Evolutionary conservation across 2,329 filamentous ascomycete genomes (phyloP).

Genomic region (Botrytis pseudocinerea): DNA sequence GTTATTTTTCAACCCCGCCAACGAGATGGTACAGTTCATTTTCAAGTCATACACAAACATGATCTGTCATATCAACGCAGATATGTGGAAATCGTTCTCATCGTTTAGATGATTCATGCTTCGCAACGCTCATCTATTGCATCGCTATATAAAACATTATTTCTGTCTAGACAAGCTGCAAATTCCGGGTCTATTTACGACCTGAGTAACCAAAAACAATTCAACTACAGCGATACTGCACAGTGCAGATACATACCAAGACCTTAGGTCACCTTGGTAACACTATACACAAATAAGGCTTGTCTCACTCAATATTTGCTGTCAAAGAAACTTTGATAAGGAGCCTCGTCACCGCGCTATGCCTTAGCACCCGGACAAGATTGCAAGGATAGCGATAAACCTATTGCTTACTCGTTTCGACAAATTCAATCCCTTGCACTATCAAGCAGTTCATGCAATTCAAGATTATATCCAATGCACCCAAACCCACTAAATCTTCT

Average conservation of each 20-base stretch:
- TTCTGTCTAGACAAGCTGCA: constrained; percentile 17
- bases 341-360: constrained; percentile 26
- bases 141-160: neutral
- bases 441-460: constrained; percentile 22
- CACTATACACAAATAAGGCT: constrained; percentile 15
- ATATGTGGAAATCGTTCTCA: constrained; percentile 13
- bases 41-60: constrained; percentile 22
- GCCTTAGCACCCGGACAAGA: constrained; percentile 24
- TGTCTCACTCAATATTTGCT: constrained; percentile 19
- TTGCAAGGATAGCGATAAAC: constrained; percentile 37
- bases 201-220: constrained; percentile 10
- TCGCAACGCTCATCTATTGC: constrained; percentile 17
- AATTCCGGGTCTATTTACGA: neutral
- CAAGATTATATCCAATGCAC: constrained; percentile 3
- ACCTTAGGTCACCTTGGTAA: constrained; percentile 11
- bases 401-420: constrained; percentile 28
- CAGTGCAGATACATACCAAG: neutral
- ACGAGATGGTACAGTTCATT: constrained; percentile 14
- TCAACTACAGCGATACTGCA: constrained; percentile 14
- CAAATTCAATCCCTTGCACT: constrained; percentile 6
- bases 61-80: constrained; percentile 16
- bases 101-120: constrained; percentile 20
- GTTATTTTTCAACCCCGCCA: constrained; percentile 19
- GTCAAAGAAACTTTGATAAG: constrained; percentile 24
- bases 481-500: constrained; percentile 8